Conservation (phyloP, 495 filamentous ascomycete genomes). For the Podospora pseudoanserina region DNA sequence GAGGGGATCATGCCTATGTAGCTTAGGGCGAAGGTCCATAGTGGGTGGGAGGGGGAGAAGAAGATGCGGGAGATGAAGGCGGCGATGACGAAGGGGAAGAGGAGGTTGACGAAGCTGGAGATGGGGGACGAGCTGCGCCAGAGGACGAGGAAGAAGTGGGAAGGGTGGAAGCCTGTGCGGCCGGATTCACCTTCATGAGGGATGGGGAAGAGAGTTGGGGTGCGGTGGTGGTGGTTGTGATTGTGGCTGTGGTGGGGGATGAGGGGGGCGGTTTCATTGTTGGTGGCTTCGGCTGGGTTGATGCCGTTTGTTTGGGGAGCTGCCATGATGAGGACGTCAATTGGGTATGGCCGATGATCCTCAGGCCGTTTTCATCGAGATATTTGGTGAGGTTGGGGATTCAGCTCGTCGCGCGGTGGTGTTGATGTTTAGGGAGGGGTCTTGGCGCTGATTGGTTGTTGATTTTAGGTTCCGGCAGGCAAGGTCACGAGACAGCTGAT, state of each 20-base stretch:
- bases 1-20: conserved; percentile 55
- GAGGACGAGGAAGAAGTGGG: conserved; percentile 23
- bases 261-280: neutral
- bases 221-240: neutral
- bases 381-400: neutral
- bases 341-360: neutral
- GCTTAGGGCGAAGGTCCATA: conserved; percentile 3
- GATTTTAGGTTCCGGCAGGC: neutral
- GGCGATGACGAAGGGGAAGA: conserved; percentile 40
- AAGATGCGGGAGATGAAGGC: conserved; percentile 27
- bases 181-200: conserved; percentile 26
- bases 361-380: too few relatives aligned
- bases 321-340: neutral
- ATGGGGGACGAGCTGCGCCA: conserved; percentile 23
- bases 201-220: neutral
- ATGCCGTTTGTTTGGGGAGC: neutral
- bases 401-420: neutral
- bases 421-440: neutral
- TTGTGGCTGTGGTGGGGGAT: neutral
- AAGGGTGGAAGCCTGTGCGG: conserved; percentile 26
- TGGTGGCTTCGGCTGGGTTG: neutral
- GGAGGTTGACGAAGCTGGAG: conserved; percentile 27
- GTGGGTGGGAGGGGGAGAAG: neutral
- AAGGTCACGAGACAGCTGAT: neutral
- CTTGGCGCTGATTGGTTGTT: too few relatives aligned